Percentiles rank a stretch among this genome's conserved stretches.
These are phyloP conservation scores for Malus hybrid DNA, from an alignment of 331 rosid species.

Conservation along the genomic window DNA sequence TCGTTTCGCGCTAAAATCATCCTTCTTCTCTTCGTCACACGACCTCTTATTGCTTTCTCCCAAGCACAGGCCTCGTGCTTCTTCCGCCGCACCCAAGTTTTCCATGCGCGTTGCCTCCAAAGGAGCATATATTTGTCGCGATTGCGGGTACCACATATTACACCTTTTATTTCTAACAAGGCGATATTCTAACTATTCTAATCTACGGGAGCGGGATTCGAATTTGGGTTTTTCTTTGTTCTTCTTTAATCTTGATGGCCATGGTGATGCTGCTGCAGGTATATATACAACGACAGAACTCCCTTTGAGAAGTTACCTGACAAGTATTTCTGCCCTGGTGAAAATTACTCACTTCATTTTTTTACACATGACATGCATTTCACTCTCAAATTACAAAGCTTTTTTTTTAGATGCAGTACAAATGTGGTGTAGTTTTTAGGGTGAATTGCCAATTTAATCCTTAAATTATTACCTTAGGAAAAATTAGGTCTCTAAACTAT, in stretches of 20 bases:
- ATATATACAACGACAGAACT: slow-evolving; percentile 73
- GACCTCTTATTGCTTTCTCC: slow-evolving; percentile 24
- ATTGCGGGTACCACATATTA: slow-evolving; percentile 65
- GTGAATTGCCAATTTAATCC: too few relatives aligned
- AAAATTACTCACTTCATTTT: not conserved
- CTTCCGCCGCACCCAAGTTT: slow-evolving; percentile 42
- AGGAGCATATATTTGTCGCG: slow-evolving; percentile 85
- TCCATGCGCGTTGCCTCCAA: slow-evolving; percentile 86
- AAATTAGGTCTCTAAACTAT: too few relatives aligned
- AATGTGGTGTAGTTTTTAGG: not conserved
- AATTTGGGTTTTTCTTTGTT: not conserved
- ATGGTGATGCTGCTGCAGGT: slow-evolving; percentile 34
- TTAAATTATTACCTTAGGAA: too few relatives aligned
- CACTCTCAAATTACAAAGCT: not conserved
- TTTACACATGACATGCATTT: not conserved
- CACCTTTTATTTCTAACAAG: not conserved
- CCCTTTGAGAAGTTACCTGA: slow-evolving; percentile 79
- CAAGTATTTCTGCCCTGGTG: slow-evolving; percentile 81
- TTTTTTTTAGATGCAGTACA: not conserved
- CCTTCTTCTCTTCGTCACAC: slow-evolving; percentile 42
- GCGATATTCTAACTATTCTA: not conserved
- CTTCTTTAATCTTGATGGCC: not conserved
- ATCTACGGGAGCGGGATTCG: not conserved
- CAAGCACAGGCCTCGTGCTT: slow-evolving; percentile 9
- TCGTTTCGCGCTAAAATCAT: slow-evolving; percentile 33